phyloP scores from a whole-genome alignment of 208 protist species.

The Porcisia deanei region DNA sequence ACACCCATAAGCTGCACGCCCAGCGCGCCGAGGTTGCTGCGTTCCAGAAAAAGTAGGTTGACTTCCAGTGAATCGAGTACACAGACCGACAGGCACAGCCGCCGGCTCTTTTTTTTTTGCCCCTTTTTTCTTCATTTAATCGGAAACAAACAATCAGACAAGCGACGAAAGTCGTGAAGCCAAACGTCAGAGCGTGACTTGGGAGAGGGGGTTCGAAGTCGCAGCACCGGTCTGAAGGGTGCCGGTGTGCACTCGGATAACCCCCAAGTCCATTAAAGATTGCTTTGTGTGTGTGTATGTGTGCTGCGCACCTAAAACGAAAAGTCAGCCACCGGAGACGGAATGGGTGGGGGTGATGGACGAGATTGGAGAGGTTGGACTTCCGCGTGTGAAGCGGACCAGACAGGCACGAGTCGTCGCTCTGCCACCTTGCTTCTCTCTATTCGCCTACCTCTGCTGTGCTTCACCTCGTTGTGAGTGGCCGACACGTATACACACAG shows the following conservation, averaged over 20 bases:
- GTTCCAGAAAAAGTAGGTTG: conserved; percentile 50
- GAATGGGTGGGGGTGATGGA: not conserved
- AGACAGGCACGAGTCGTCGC: not conserved
- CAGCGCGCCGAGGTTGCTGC: conserved; percentile 68
- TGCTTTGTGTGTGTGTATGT: not conserved
- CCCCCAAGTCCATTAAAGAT: not conserved
- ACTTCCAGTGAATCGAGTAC: not conserved
- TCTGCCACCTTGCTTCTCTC: not conserved
- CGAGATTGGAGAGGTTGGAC: not conserved
- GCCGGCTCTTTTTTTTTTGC: not conserved
- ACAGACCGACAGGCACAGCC: not conserved
- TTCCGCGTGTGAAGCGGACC: not conserved
- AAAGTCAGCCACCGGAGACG: not conserved
- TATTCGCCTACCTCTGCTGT: not conserved
- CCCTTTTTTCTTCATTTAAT: conserved; percentile 4
- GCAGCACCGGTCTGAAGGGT: not conserved
- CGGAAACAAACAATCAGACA: not conserved
- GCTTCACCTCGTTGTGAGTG: not conserved
- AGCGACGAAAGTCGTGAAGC: not conserved
- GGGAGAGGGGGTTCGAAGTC: not conserved
- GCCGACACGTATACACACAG: not conserved
- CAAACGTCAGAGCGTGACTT: not conserved
- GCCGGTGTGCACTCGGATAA: not conserved
- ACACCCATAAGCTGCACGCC: conserved; percentile 59
- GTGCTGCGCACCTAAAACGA: not conserved